Percentiles rank a stretch among this genome's conserved stretches.
phyloP scores from a whole-genome alignment of 2,329 filamentous ascomycete genomes.

The Aspergillus hiratsukae region DNA sequence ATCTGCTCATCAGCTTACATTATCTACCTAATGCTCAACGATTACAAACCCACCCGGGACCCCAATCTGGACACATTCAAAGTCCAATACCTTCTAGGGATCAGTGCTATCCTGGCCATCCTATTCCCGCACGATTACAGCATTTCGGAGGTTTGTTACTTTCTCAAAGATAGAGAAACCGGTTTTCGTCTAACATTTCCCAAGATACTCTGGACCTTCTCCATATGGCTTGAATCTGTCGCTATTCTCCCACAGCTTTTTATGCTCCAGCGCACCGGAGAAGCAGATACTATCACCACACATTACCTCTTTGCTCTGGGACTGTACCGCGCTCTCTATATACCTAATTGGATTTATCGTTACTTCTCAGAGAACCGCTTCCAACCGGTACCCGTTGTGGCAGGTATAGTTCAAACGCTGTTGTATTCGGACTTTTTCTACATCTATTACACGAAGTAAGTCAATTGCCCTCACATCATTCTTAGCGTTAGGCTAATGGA shows the following conservation, averaged over 20 bases:
- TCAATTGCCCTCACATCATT: slow-evolving; percentile 8
- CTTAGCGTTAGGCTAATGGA: slow-evolving; percentile 3
- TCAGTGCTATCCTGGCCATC: slow-evolving; percentile 71
- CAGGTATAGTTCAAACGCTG: slow-evolving; percentile 87
- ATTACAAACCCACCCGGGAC: slow-evolving; percentile 96
- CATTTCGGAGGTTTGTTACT: slow-evolving; percentile 54
- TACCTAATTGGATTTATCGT: slow-evolving; percentile 96
- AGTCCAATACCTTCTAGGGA: slow-evolving; percentile 86
- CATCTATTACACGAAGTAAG: slow-evolving; percentile 94
- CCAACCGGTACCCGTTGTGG: slow-evolving; percentile 82
- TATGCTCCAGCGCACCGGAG: slow-evolving; percentile 94
- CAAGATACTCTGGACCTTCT: slow-evolving; percentile 93
- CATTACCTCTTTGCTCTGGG: slow-evolving; percentile 96
- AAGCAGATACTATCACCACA: slow-evolving; percentile 98
- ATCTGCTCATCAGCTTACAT: slow-evolving; percentile 87
- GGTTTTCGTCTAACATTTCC: slow-evolving; percentile 9
- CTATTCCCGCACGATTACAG: slow-evolving; percentile 83
- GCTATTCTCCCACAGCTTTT: slow-evolving; percentile 97
- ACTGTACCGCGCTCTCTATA: slow-evolving; percentile 87
- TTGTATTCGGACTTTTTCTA: slow-evolving; percentile 99
- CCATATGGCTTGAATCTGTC: slow-evolving; percentile 95
- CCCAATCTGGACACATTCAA: slow-evolving; percentile 97
- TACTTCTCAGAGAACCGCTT: slow-evolving; percentile 76
- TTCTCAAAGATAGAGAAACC: neutral
- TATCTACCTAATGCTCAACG: slow-evolving; percentile 95